phyloP scores from a whole-genome alignment of 2,329 filamentous ascomycete genomes.

The Sarocladiaceae sp. region DNA sequence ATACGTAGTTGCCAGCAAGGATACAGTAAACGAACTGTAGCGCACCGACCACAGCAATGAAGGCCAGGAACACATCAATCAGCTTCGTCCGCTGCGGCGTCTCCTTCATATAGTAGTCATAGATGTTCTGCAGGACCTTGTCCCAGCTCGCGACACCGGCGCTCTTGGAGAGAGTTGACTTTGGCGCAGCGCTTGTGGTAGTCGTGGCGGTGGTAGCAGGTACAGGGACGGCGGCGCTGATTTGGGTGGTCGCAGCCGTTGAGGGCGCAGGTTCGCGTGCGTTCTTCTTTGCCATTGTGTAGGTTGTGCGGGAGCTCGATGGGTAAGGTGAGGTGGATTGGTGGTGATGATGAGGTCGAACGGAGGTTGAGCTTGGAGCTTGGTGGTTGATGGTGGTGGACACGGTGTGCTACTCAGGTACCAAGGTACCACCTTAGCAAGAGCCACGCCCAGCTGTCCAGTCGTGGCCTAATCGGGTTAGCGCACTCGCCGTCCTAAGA shows the following conservation, averaged over 20 bases:
- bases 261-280: slow-evolving; percentile 27
- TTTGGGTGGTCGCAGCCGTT: slow-evolving; percentile 25
- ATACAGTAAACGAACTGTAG: slow-evolving; percentile 93
- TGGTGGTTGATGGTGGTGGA: background rate
- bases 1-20: slow-evolving; percentile 87
- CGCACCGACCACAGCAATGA: slow-evolving; percentile 79
- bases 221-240: slow-evolving; percentile 23
- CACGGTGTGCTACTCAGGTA: slow-evolving; percentile 9
- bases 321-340: slow-evolving; percentile 10
- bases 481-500: too few species aligned
- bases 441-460: too few species aligned
- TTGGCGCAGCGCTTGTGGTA: slow-evolving; percentile 14
- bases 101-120: slow-evolving; percentile 71
- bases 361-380: background rate
- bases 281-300: slow-evolving; percentile 47
- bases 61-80: slow-evolving; percentile 85
- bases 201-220: slow-evolving; percentile 13
- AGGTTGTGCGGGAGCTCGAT: slow-evolving; percentile 9
- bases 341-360: background rate
- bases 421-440: too few species aligned
- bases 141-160: slow-evolving; percentile 35
- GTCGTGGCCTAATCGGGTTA: too few species aligned
- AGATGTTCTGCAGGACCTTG: slow-evolving; percentile 66
- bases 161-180: slow-evolving; percentile 11
- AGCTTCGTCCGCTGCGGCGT: slow-evolving; percentile 92